These are phyloP conservation scores for Aspergillus ustus DNA, from an alignment of 2,329 filamentous ascomycete genomes.

Conservation along the genomic window DNA sequence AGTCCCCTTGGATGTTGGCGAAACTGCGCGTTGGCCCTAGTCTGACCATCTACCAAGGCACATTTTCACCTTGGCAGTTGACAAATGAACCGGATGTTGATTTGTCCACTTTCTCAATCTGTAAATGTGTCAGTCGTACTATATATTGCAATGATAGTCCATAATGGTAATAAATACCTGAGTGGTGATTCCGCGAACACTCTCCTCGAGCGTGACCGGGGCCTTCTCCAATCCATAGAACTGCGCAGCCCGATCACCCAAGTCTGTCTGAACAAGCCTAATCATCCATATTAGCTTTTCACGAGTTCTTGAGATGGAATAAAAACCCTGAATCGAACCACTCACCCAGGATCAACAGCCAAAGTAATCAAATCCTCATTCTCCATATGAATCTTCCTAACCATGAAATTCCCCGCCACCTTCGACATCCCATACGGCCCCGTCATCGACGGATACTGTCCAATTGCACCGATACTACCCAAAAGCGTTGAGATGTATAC, in stretches of 20 bases:
- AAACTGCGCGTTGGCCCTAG: no score
- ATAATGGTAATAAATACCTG: slow-evolving; percentile 13
- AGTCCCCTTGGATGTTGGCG: no score
- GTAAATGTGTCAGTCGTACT: neutral
- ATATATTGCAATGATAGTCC: neutral
- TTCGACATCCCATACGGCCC: slow-evolving; percentile 32
- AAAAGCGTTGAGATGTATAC: slow-evolving; percentile 44
- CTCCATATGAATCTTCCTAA: slow-evolving; percentile 29
- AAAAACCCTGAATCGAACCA: neutral
- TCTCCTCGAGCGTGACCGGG: slow-evolving; percentile 41
- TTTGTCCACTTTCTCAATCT: neutral
- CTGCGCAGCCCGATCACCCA: slow-evolving; percentile 45
- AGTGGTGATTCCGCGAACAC: slow-evolving; percentile 36
- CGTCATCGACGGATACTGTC: slow-evolving; percentile 21
- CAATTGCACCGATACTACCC: slow-evolving; percentile 39
- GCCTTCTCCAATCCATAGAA: slow-evolving; percentile 38
- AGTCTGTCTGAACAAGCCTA: slow-evolving; percentile 48
- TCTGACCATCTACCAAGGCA: neutral
- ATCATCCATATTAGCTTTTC: neutral
- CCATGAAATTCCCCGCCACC: slow-evolving; percentile 27
- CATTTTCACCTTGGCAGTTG: neutral
- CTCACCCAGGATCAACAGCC: slow-evolving; percentile 39
- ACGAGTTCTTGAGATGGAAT: no score
- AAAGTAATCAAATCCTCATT: slow-evolving; percentile 30
- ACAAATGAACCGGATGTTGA: neutral